Base-by-base conservation (phyloP, 2,329 filamentous ascomycete species). In the Didymella glomerata region DNA sequence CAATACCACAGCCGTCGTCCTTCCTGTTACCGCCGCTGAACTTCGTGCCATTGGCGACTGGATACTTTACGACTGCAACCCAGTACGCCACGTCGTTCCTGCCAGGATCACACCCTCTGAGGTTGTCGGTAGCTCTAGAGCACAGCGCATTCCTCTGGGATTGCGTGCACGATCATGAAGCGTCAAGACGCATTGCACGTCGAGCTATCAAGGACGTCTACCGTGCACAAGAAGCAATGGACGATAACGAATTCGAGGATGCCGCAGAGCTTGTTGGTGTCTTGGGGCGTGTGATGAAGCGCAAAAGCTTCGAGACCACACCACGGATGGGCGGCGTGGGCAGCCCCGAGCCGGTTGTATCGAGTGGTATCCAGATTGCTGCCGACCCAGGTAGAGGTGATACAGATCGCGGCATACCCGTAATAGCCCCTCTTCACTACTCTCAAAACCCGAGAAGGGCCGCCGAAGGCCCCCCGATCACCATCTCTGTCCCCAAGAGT, bases 141-240 rank as follows among this genome's bases (percentile, higher is more conserved):
- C 96, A 96, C 75, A 88, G 91, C 14, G 93, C 93, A 0, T 99
- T 97, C 74, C 81, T 97, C 1, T 97, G 94, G 81, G 95, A 98
- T 73, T 98, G 94, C 71, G 84, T 92, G 2, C 92, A 95, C 73
- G 93, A 98, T 68, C 83, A 86, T 46, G 88, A 93, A 22, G 87
- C 83, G 34, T 93, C 92, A 50, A 85, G 93, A 30, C 85, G 86
- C 53, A 78, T 97, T 14, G 94, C 95, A 11, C 90, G 91, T 69
- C 85, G 88, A 36, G 92, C 93, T 3, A 95, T 98, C 61, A 85
- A 90, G 41, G 92, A 97, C 68, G 94, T 97, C 1, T 97, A 97
- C 73, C 90, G 93, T 57, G 92, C 93, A 1, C 88, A 90, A 52
- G 93, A 97, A 76, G 92, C 91, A 20, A 94, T 98, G 87, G 92